Percentiles rank a stretch among this genome's conserved stretches.
Evolutionary conservation across 225 moss, liverwort and hornwort genomes (phyloP).

Genomic region (Ulota crispa): DNA sequence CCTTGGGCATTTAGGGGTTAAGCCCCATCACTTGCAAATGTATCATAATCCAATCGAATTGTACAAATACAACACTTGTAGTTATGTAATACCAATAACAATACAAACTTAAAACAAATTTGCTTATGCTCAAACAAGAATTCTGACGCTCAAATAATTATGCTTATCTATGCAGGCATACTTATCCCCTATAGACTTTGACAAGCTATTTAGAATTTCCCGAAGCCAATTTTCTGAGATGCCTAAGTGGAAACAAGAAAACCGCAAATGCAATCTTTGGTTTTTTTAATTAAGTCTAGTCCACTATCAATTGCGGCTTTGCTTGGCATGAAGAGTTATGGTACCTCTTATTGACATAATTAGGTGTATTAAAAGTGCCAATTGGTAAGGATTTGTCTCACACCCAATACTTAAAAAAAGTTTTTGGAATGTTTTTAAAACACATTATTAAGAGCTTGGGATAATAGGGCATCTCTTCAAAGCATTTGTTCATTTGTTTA

Average conservation of each 20-base stretch:
- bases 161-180: constrained; percentile 56
- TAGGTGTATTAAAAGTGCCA: constrained; percentile 14
- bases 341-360: constrained; percentile 32
- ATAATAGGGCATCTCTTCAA: constrained; percentile 12
- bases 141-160: not conserved
- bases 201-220: constrained; percentile 72
- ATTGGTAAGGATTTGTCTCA: constrained; percentile 41
- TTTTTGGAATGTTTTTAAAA: constrained; percentile 51
- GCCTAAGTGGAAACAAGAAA: constrained; percentile 99
- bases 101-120: not conserved
- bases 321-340: constrained; percentile 26
- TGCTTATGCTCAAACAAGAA: not conserved
- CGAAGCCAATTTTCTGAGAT: constrained; percentile 77
- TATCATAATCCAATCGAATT: not conserved
- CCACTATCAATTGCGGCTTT: constrained; percentile 22
- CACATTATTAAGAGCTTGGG: constrained; percentile 24
- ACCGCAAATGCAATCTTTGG: constrained; percentile 70
- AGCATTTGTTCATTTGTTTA: not conserved
- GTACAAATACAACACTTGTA: not conserved
- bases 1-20: no score
- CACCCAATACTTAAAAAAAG: constrained; percentile 35
- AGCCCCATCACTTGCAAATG: not conserved
- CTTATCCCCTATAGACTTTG: constrained; percentile 77
- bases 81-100: not conserved
- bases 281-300: constrained; percentile 83